Evolutionary conservation across 2,329 filamentous ascomycete genomes (phyloP).

Genomic region (Botrytis paeoniae): DNA sequence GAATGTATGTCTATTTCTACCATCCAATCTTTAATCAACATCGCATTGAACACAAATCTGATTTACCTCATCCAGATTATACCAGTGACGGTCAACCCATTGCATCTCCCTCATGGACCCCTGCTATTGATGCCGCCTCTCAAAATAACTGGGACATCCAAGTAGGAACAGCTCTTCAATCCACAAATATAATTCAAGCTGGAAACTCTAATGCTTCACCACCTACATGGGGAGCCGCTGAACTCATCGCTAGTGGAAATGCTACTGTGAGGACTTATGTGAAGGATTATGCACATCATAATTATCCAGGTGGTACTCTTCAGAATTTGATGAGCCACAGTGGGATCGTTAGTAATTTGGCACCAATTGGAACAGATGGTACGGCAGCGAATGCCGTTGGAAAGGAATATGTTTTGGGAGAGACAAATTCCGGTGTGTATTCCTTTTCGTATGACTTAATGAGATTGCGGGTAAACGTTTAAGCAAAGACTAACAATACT

Average conservation of each 20-base stretch:
- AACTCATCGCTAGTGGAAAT: slow-evolving; percentile 32
- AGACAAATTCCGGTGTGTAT: slow-evolving; percentile 40
- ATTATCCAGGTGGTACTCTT: slow-evolving; percentile 43
- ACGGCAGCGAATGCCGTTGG: slow-evolving; percentile 28
- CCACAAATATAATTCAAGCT: slow-evolving; percentile 31
- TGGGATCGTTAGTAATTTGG: slow-evolving; percentile 30
- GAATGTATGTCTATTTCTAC: slow-evolving; percentile 44
- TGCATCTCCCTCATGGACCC: slow-evolving; percentile 28
- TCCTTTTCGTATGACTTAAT: neutral
- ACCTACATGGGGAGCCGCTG: slow-evolving; percentile 34
- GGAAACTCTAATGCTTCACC: slow-evolving; percentile 32
- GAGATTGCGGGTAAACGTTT: neutral
- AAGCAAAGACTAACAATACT: neutral
- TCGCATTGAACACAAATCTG: neutral
- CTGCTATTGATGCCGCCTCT: slow-evolving; percentile 30
- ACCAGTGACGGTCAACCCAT: slow-evolving; percentile 37
- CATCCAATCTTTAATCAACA: neutral
- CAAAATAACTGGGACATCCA: slow-evolving; percentile 32
- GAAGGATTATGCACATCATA: slow-evolving; percentile 34
- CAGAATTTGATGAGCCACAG: slow-evolving; percentile 33
- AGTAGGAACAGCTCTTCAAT: slow-evolving; percentile 28
- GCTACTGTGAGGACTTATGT: slow-evolving; percentile 29
- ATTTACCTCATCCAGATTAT: slow-evolving; percentile 34
- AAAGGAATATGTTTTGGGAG: slow-evolving; percentile 35
- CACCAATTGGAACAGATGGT: slow-evolving; percentile 27